A percentile compares a stretch with the other conserved stretches of the same genome.
Conservation (phyloP, 148 eudicot genomes). For the Rhododendron kiyosumense region DNA sequence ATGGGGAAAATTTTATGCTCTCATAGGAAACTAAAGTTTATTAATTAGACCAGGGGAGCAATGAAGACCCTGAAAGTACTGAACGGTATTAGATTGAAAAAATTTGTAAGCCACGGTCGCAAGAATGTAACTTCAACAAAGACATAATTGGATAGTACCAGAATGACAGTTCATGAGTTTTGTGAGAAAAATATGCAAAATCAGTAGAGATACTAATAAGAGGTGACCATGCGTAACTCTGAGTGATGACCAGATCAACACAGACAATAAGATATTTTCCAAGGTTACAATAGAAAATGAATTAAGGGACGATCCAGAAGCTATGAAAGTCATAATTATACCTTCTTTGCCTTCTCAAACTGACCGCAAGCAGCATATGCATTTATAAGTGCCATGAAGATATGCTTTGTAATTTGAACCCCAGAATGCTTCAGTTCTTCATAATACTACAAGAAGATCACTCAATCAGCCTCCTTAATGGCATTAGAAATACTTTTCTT, state of each 20-base stretch:
- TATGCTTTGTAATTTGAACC: conserved; percentile 50
- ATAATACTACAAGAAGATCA: conserved; percentile 47
- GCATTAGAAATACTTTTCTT: background rate
- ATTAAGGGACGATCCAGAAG: background rate
- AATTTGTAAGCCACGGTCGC: background rate
- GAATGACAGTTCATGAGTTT: background rate
- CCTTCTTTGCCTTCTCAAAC: conserved; percentile 83
- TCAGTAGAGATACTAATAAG: background rate
- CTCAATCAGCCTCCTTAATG: conserved; percentile 4
- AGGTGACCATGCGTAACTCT: background rate
- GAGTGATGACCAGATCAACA: background rate
- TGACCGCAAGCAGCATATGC: conserved; percentile 78
- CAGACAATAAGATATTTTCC: background rate
- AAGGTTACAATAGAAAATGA: background rate
- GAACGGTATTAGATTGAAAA: background rate
- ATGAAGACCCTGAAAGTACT: background rate
- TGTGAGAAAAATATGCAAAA: background rate
- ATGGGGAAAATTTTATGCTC: background rate
- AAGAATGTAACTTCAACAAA: background rate
- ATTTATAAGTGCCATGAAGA: conserved; percentile 75
- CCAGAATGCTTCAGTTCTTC: conserved; percentile 41
- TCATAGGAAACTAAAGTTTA: background rate
- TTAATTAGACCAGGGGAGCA: background rate
- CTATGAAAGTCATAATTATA: conserved; percentile 14
- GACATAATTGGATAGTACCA: background rate